Conservation (phyloP, 2,329 filamentous ascomycete genomes). For the Fusarium luffae region DNA sequence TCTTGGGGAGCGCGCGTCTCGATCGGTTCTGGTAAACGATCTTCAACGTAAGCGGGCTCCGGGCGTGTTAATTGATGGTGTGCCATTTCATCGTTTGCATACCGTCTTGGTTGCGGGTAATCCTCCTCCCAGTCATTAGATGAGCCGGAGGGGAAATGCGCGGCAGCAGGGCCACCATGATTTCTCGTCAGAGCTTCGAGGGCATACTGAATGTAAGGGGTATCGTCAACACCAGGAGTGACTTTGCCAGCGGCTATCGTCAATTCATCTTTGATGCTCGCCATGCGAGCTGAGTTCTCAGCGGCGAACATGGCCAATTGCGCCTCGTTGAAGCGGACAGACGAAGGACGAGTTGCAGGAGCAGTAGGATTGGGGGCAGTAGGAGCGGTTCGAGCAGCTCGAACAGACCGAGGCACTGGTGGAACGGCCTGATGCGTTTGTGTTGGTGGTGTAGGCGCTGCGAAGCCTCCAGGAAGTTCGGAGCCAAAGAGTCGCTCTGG, state of each 20-base stretch:
- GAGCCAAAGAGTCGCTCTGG: slow-evolving; percentile 55
- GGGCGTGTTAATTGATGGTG: slow-evolving; percentile 38
- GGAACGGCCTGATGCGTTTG: slow-evolving; percentile 28
- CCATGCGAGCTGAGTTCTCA: slow-evolving; percentile 49
- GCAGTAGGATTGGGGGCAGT: slow-evolving; percentile 11
- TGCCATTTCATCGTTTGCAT: slow-evolving; percentile 34
- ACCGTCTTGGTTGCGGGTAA: slow-evolving; percentile 40
- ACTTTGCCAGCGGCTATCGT: slow-evolving; percentile 62
- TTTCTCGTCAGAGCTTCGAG: slow-evolving; percentile 86
- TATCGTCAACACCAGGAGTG: slow-evolving; percentile 85
- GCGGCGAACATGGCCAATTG: slow-evolving; percentile 55
- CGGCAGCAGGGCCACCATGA: slow-evolving; percentile 68
- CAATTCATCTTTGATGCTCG: slow-evolving; percentile 63
- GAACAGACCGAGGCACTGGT: slow-evolving; percentile 3
- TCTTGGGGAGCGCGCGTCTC: slow-evolving; percentile 32
- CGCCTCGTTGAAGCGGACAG: slow-evolving; percentile 54
- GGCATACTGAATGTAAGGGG: slow-evolving; percentile 89
- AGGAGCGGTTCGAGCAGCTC: not conserved
- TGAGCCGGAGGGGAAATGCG: slow-evolving; percentile 59
- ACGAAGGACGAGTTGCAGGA: slow-evolving; percentile 11
- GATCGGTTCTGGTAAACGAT: slow-evolving; percentile 42
- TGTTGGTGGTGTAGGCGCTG: slow-evolving; percentile 35
- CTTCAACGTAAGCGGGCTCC: slow-evolving; percentile 45
- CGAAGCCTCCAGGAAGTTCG: slow-evolving; percentile 40
- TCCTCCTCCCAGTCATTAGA: slow-evolving; percentile 50